phyloP scores from a whole-genome alignment of 345 rosid species.

The Rhizophora apiculata region DNA sequence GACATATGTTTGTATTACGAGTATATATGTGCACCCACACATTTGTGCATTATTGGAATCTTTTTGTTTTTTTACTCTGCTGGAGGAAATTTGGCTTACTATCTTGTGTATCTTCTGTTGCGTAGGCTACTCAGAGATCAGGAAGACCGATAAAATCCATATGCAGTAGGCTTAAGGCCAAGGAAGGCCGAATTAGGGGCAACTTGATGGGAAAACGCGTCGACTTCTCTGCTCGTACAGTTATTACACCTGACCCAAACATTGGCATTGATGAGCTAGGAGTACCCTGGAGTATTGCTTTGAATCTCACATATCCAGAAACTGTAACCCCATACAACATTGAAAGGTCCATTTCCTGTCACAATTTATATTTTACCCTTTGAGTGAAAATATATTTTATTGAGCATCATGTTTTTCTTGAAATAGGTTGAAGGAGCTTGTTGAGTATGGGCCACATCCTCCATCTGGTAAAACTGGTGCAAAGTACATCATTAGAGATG shows the following conservation, averaged over 20 bases:
- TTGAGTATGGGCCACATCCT: slow-evolving; percentile 95
- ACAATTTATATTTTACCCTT: not conserved
- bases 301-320: slow-evolving; percentile 93
- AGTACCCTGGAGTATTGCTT: slow-evolving; percentile 97
- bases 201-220: slow-evolving; percentile 97
- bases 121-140: slow-evolving; percentile 94
- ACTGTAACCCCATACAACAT: slow-evolving; percentile 96
- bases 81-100: slow-evolving; percentile 2
- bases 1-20: not conserved
- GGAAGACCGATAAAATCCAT: slow-evolving; percentile 97
- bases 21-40: not conserved
- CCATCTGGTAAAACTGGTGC: slow-evolving; percentile 99
- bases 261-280: slow-evolving; percentile 92
- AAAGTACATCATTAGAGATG: slow-evolving; percentile 92
- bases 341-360: slow-evolving; percentile 53
- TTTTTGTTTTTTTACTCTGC: no score
- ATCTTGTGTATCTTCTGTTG: slow-evolving; percentile 16
- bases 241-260: slow-evolving; percentile 96
- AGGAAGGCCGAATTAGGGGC: slow-evolving; percentile 95
- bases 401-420: not conserved
- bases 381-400: not conserved
- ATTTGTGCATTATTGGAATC: not conserved
- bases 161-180: slow-evolving; percentile 95
- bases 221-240: slow-evolving; percentile 97
- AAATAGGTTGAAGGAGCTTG: slow-evolving; percentile 85